Evolutionary conservation across 345 rosid genomes (phyloP).

Genomic region (Citrus medica): DNA sequence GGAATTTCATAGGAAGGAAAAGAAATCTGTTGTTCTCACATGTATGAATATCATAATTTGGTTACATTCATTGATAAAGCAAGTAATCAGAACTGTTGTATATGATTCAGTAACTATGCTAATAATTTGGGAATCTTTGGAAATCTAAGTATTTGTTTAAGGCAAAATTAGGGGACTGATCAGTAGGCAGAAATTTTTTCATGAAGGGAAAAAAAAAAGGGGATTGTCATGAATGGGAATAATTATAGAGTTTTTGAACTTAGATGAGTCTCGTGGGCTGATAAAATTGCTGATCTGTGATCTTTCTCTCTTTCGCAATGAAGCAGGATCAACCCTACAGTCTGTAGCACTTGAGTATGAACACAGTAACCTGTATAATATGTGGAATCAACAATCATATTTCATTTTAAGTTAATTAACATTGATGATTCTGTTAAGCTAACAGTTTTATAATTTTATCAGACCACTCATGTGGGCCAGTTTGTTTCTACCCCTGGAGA

Average conservation of each 20-base stretch:
- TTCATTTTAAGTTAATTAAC: background rate
- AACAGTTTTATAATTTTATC: slow-evolving; percentile 6
- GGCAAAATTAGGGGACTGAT: background rate
- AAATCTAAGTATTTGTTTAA: background rate
- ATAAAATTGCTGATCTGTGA: background rate
- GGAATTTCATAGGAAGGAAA: background rate
- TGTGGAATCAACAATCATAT: background rate
- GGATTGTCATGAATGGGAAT: background rate
- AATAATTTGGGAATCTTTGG: background rate
- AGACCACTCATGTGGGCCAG: slow-evolving; percentile 40
- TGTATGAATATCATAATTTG: background rate
- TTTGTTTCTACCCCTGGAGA: slow-evolving; percentile 63
- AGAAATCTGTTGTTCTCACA: background rate
- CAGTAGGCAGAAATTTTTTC: background rate
- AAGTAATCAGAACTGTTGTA: background rate
- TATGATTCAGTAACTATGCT: background rate
- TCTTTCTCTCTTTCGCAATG: too few relatives aligned
- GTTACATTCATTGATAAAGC: background rate
- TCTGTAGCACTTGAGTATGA: background rate
- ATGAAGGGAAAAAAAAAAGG: background rate
- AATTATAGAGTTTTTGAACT: background rate
- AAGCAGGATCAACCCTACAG: background rate
- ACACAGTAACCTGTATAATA: background rate
- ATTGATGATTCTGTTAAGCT: background rate
- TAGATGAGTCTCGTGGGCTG: background rate